Evolutionary conservation across 345 rosid species (phyloP), one percentile per base, ranked within the genome.

Genomic region (Crucihimalaya himalaica): DNA sequence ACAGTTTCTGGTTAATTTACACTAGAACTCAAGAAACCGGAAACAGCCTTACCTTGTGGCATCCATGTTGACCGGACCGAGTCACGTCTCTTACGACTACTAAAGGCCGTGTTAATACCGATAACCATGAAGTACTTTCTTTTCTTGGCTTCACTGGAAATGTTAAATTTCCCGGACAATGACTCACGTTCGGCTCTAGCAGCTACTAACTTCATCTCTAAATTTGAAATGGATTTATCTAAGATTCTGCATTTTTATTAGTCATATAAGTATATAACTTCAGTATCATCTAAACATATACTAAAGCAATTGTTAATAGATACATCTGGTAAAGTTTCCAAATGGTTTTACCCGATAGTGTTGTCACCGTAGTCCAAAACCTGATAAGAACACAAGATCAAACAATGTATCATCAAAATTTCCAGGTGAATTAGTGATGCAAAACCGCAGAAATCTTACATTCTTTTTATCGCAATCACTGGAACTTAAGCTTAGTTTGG

Each of bases 31-130:
- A 59, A 55, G 71, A 8, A 64, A 45, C 16, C 1, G 23, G 10
- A 15, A 46, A 34, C 9, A 35, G 31, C 51, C 32, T 32, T 76
- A 89, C 98, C 96, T 84, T 86, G 93, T 6, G 95, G 98, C 93
- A 94, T 88, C 98, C 98, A 94, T 51, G 97, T 94, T 71, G 83
- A 74, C 53, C 97, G 89, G 64, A 91, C 73, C 0, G 98, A 89
- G 80, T 91, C 93, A 78, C 98, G 89, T 59, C 96, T 83, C 72
- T 83, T 86, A 76, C 89, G 82, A 54, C 93, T 91, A 71, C 93
- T 85, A 74, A 94, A 91, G 55, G 91, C 92, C 0, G 98, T 94
- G 70, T 91, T 91, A 62, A 94, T 86, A 60, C 98, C 98, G 1
- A 94, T 80, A 40, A 94, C 93, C 96, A 94, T 87, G 60, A 91